Percentiles rank a stretch among this genome's conserved stretches.
These are phyloP conservation scores for Magnaporthiopsis rhizophila DNA, from an alignment of 2,329 filamentous ascomycete genomes.

Conservation along the genomic window DNA sequence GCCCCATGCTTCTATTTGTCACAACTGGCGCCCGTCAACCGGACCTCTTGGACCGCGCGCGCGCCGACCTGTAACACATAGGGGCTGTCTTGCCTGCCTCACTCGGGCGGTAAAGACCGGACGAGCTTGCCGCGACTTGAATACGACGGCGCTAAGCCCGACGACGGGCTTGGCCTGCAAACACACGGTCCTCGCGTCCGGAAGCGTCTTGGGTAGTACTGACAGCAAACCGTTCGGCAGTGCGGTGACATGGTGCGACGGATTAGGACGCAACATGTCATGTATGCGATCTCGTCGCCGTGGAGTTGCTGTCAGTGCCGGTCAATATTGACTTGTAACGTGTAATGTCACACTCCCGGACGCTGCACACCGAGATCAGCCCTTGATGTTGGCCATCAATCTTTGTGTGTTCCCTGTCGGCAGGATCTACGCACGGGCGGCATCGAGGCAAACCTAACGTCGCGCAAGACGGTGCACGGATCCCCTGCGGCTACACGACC, in stretches of 20 bases:
- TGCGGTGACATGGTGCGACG: neutral
- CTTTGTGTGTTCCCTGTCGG: too few relatives aligned
- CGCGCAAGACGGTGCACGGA: too few relatives aligned
- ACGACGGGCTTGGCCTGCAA: too few relatives aligned
- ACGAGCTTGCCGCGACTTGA: neutral
- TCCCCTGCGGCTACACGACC: too few relatives aligned
- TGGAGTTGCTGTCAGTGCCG: neutral
- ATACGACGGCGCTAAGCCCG: too few relatives aligned
- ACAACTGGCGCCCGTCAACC: too few relatives aligned
- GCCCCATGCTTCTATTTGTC: too few relatives aligned
- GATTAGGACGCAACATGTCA: neutral
- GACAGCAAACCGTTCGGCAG: neutral
- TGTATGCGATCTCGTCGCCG: neutral
- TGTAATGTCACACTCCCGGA: too few relatives aligned
- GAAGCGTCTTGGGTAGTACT: neutral
- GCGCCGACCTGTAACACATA: neutral
- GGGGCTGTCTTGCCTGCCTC: neutral
- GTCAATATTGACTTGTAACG: neutral
- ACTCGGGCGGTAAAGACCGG: neutral
- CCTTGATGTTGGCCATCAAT: too few relatives aligned
- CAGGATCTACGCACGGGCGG: neutral
- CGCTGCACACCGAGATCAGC: too few relatives aligned
- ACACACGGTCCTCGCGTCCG: neutral
- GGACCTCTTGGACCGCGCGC: neutral
- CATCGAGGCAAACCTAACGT: neutral